phyloP scores from a whole-genome alignment of 768 basidiomycete species.

The Coprinellus aureogranulatus region DNA sequence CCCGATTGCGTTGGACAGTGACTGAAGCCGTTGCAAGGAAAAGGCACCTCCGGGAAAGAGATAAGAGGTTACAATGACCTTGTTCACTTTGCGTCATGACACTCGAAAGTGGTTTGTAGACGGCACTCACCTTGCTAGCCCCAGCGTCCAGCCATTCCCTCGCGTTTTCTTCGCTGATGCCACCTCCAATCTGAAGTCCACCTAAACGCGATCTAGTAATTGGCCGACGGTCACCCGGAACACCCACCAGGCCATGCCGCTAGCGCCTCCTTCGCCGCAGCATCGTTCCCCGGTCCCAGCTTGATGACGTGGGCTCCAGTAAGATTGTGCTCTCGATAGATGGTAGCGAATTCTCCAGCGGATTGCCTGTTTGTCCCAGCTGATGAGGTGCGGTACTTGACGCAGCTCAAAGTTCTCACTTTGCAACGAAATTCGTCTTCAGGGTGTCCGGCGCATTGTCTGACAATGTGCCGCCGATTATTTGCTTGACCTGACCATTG shows the following conservation, averaged over 20 bases:
- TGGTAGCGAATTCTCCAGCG: slow-evolving; percentile 71
- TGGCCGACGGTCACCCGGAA: background rate
- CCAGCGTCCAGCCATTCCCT: slow-evolving; percentile 81
- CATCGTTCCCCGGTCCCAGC: slow-evolving; percentile 86
- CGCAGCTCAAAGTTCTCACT: slow-evolving; percentile 42
- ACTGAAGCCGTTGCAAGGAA: slow-evolving; percentile 65
- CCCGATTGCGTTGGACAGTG: slow-evolving; percentile 62
- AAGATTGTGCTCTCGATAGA: slow-evolving; percentile 70
- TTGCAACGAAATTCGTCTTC: slow-evolving; percentile 89
- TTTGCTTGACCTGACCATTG: slow-evolving; percentile 94
- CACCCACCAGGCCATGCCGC: slow-evolving; percentile 74
- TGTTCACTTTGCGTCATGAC: slow-evolving; percentile 4
- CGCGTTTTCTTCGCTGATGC: slow-evolving; percentile 82
- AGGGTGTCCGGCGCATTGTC: slow-evolving; percentile 58
- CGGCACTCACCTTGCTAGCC: slow-evolving; percentile 70
- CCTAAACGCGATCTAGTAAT: slow-evolving; percentile 36
- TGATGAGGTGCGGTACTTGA: slow-evolving; percentile 7
- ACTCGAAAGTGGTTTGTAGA: background rate
- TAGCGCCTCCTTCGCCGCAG: slow-evolving; percentile 83
- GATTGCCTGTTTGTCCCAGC: slow-evolving; percentile 53
- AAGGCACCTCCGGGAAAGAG: slow-evolving; percentile 87
- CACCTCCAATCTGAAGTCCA: slow-evolving; percentile 89
- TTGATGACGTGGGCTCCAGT: slow-evolving; percentile 95
- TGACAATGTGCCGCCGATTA: slow-evolving; percentile 91
- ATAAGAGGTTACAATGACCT: slow-evolving; percentile 98